Conservation (phyloP, 2,329 filamentous ascomycete genomes). For the Xylaria sp. region DNA sequence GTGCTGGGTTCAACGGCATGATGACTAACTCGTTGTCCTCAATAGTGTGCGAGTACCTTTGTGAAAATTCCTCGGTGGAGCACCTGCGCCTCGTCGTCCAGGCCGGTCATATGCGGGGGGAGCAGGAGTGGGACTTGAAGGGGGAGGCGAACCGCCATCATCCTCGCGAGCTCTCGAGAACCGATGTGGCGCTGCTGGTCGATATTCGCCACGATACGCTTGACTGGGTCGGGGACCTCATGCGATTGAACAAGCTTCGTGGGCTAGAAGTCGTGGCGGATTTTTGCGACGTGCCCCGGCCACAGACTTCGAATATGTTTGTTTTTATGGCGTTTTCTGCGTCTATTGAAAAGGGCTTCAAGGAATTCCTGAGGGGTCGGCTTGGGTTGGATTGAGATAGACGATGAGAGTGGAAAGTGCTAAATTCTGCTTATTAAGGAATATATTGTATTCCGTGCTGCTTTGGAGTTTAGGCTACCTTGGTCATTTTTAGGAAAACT, state of each 20-base stretch:
- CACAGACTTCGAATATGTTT: slow-evolving; percentile 64
- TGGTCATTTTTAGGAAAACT: neutral
- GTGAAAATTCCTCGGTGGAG: slow-evolving; percentile 52
- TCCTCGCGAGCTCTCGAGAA: slow-evolving; percentile 55
- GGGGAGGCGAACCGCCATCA: slow-evolving; percentile 43
- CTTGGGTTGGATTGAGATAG: slow-evolving; percentile 45
- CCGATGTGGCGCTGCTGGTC: slow-evolving; percentile 59
- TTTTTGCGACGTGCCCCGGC: slow-evolving; percentile 63
- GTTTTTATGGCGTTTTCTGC: slow-evolving; percentile 69
- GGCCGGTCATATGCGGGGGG: slow-evolving; percentile 57
- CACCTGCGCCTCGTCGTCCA: slow-evolving; percentile 64
- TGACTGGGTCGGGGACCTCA: slow-evolving; percentile 68
- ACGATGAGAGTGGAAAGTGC: neutral
- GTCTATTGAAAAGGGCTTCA: slow-evolving; percentile 66
- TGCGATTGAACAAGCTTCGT: slow-evolving; percentile 59
- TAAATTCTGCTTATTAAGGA: neutral
- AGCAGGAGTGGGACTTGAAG: neutral
- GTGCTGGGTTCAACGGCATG: no score
- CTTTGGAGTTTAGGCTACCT: neutral
- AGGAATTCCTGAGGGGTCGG: slow-evolving; percentile 59
- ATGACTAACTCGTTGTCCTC: neutral
- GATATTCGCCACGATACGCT: slow-evolving; percentile 60
- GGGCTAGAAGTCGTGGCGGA: slow-evolving; percentile 63
- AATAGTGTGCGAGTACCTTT: slow-evolving; percentile 58
- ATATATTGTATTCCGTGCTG: neutral